Evolutionary conservation across 371 early-diverging fungal genomes (phyloP), one percentile per base, ranked within the genome.

Genomic region (Saksenaea vasiformis): DNA sequence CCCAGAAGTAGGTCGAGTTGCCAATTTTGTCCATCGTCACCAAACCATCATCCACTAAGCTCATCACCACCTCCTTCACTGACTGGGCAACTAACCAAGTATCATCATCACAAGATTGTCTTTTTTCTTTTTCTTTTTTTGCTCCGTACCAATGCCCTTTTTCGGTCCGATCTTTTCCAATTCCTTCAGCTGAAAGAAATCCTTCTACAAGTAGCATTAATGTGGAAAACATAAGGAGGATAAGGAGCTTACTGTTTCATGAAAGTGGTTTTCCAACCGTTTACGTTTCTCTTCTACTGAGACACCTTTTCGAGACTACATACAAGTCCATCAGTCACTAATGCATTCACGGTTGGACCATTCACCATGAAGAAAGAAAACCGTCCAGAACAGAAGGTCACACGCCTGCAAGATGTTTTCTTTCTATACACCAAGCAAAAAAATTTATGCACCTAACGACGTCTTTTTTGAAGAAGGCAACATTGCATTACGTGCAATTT

Each of bases 21-120:
- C 96, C 99, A 58, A 96, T 92, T 78, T 96, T 98, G 64, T 99
- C 97, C n/a, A 75, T 72, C n/a, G 77, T 82, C 11, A 95, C 94
- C 27, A 94, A 66, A 24, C 87, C 86, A 77, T 99, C 99, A 71
- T 93, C 91, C n/a, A 98, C 93, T 26, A 98, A 83, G 14, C 85
- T 78, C 66, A 94, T 92, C 0, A 99, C 69, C 1, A 97, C 90
- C 53, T 97, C 98, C 73, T 97, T 96, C 61, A 97, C 91, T 0
- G 94, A 85, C 62, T 95, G 94, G 19, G 80, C 63, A 0, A 93
- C 94, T 90, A 66, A 3, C 15, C 15, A 56, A 22, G n/a, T n/a
- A n/a, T n/a, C n/a, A n/a, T n/a, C n/a, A n/a, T n/a, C 11, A 36
- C 26, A 19, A 38, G 27, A 19, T 39, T 53, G 17, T 38, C 39